Evolutionary conservation across 2,329 filamentous ascomycete genomes (phyloP), one percentile per base, ranked within the genome.

Genomic region (Penicillium capsulatum): DNA sequence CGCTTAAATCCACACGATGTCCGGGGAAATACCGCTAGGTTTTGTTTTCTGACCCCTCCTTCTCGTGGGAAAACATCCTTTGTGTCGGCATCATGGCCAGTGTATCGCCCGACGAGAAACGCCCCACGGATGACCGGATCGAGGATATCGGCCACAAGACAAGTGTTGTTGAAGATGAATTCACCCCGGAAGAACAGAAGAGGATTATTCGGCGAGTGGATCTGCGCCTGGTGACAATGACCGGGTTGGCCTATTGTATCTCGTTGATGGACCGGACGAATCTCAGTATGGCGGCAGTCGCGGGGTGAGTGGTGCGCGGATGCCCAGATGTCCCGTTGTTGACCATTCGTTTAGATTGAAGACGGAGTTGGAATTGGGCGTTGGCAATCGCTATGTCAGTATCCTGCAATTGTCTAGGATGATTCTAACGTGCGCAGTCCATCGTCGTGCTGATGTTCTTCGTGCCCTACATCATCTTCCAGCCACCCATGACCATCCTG

Each of bases 241-340:
- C 80, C 3, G 81, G 81, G 14, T 58, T 74, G 48, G 75, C 88
- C 67, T 90, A 90, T 63, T 86, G 83, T 59, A 73, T 86, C 53
- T 83, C 77, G 48, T 67, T 91, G 43, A 86, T 91, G 79, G 86
- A 92, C 58, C 73, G 86, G 20, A 87, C 83, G 2, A 91, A 91
- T 62, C 66, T 90, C 31, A 49, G 50, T 17, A 45, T 78, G 15
- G 85, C 84, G 28, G 78, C 78, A 31, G 83, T 91, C 59, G 85
- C 86, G 14, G 86, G 75, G 72, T 75, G 59, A 51, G 10, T 13
- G 6, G 7, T 27, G 8, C 8, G 31, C 37, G 35, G 30, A 5
- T 27, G 11, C n/a, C n/a, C n/a, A n/a, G n/a, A n/a, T n/a, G n/a
- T n/a, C n/a, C n/a, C n/a, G n/a, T n/a, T 16, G 20, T 34, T 37